Evolutionary conservation across 2,329 filamentous ascomycete genomes (phyloP).

Genomic region (Colletotrichum sp.): DNA sequence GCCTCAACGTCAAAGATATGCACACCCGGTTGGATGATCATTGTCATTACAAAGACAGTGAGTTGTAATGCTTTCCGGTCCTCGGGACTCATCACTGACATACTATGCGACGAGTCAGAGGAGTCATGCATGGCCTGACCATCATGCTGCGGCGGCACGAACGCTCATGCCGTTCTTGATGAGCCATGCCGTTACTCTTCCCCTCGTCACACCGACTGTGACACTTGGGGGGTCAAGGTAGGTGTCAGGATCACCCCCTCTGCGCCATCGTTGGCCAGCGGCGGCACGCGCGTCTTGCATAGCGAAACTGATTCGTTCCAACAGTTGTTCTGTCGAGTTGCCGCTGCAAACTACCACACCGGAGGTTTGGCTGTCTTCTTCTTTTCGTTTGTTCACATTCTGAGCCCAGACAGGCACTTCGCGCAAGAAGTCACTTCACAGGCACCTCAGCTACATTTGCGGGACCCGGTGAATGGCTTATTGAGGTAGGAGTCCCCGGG

Average conservation of each 20-base stretch:
- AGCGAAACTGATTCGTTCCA: not conserved
- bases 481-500: not conserved
- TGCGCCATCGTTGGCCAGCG: not conserved
- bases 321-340: not conserved
- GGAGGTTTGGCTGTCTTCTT: not conserved
- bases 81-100: not conserved
- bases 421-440: not conserved
- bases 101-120: not conserved
- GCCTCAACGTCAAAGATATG: not conserved
- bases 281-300: not conserved
- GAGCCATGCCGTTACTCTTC: not conserved
- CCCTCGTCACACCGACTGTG: not conserved
- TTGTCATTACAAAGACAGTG: not conserved
- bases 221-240: not conserved
- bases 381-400: not conserved
- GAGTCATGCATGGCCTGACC: not conserved
- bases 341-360: not conserved
- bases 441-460: not conserved
- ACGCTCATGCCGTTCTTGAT: not conserved
- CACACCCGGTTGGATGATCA: not conserved
- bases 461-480: not conserved
- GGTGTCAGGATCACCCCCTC: not conserved
- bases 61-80: accelerated
- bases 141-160: not conserved
- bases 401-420: not conserved